Evolutionary conservation across 495 filamentous ascomycete species (phyloP).

Genomic region (Penicillium waksmanii): DNA sequence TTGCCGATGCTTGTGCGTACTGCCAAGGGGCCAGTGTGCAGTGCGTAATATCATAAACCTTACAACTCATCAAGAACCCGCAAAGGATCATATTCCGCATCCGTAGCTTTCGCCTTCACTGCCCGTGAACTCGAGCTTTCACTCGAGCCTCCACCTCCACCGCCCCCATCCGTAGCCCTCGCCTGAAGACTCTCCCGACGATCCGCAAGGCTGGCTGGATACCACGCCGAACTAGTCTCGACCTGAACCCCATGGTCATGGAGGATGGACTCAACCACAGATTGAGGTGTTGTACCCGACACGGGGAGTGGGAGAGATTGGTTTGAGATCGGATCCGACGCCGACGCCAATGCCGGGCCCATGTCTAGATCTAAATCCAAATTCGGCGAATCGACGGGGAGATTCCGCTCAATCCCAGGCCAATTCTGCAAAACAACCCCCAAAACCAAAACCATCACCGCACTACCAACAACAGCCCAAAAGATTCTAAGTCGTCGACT

Average conservation of each 20-base stretch:
- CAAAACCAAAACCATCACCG: constrained; percentile 44
- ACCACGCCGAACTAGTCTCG: constrained; percentile 9
- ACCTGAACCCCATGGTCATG: no score
- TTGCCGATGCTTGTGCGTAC: no score
- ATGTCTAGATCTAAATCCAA: background rate
- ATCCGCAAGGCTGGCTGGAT: constrained; percentile 26
- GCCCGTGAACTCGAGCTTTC: background rate
- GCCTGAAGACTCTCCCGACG: constrained; percentile 22
- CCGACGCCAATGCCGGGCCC: no score
- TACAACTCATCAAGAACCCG: constrained; percentile 42
- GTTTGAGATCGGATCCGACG: background rate
- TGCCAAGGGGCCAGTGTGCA: no score
- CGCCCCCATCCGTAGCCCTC: background rate
- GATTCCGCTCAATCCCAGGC: constrained; percentile 10
- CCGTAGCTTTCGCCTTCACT: constrained; percentile 17
- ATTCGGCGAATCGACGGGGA: background rate
- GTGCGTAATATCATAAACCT: background rate
- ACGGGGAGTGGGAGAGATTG: background rate
- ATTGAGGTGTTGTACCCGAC: no score
- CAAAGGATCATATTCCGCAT: constrained; percentile 28
- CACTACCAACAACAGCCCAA: constrained; percentile 55
- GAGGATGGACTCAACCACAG: no score
- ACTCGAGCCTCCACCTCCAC: background rate
- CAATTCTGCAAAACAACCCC: constrained; percentile 46
- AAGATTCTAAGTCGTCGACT: constrained; percentile 63